A percentile compares a stretch with the other conserved stretches of the same genome.
Evolutionary conservation across 73 alveolate genomes (phyloP).

Genomic region (Uronychia setigera): DNA sequence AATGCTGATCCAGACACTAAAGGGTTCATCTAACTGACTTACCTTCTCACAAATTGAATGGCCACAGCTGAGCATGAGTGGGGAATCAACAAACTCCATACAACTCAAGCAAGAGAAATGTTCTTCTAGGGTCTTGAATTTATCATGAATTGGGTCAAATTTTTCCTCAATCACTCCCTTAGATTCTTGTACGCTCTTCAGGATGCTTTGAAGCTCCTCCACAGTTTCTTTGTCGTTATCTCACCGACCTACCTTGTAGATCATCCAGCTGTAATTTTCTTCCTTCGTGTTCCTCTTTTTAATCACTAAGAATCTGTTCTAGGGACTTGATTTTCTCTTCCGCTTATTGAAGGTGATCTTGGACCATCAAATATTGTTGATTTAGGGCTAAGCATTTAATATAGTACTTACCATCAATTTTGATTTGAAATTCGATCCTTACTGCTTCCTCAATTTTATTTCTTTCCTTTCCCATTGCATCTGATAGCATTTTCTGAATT

Average conservation of each 20-base stretch:
- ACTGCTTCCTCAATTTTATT: not conserved
- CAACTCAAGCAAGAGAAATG: slow-evolving; percentile 61
- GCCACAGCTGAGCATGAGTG: slow-evolving; percentile 71
- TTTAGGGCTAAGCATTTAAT: no score
- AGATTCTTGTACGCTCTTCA: not conserved
- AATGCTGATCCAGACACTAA: no score
- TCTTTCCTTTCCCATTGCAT: not conserved
- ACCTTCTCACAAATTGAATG: slow-evolving; percentile 54
- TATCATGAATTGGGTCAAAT: not conserved
- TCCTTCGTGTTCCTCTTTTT: not conserved
- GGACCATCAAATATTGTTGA: not conserved
- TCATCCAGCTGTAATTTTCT: not conserved
- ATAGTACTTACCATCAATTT: not conserved
- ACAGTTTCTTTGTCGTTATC: not conserved
- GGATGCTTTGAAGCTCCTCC: not conserved
- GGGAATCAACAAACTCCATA: slow-evolving; percentile 52
- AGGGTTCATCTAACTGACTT: no score
- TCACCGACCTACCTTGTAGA: not conserved
- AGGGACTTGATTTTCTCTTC: not conserved
- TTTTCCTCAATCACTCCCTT: not conserved
- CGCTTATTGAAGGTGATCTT: not conserved
- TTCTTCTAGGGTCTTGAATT: not conserved
- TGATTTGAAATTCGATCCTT: not conserved
- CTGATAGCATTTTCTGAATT: not conserved
- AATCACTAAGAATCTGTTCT: not conserved